Evolutionary conservation across 495 filamentous ascomycete species (phyloP).

Genomic region (Parathielavia hyrcaniae): DNA sequence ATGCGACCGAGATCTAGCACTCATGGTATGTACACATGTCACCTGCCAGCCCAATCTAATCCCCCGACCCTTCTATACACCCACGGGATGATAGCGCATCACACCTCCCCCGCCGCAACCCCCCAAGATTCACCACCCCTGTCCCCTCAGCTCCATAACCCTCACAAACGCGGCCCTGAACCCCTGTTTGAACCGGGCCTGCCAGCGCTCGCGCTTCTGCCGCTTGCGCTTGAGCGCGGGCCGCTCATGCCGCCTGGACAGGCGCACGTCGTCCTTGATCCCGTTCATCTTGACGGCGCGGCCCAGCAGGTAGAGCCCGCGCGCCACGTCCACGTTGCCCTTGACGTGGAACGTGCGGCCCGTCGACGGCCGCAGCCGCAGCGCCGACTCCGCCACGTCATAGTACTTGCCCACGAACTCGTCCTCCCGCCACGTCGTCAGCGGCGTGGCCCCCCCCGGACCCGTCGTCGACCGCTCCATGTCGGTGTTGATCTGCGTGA

Average conservation of each 20-base stretch:
- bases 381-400: slow-evolving; percentile 9
- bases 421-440: slow-evolving; percentile 13
- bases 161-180: slow-evolving; percentile 55
- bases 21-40: background rate
- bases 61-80: background rate
- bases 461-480: slow-evolving; percentile 5
- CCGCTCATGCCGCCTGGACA: slow-evolving; percentile 64
- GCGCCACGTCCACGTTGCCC: slow-evolving; percentile 45
- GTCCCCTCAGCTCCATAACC: slow-evolving; percentile 58
- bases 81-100: too few species aligned
- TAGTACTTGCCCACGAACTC: slow-evolving; percentile 17
- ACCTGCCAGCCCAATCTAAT: background rate
- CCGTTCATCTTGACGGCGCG: slow-evolving; percentile 43
- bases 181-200: slow-evolving; percentile 56
- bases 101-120: background rate
- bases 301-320: slow-evolving; percentile 49
- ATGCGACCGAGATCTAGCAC: slow-evolving; percentile 4
- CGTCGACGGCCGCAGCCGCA: slow-evolving; percentile 47
- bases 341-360: slow-evolving; percentile 55
- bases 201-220: slow-evolving; percentile 59
- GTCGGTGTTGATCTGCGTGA: slow-evolving; percentile 7
- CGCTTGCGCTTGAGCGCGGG: slow-evolving; percentile 70
- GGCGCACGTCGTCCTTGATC: slow-evolving; percentile 42
- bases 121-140: slow-evolving; percentile 57
- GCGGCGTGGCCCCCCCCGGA: too few species aligned